Evolutionary conservation across 225 moss, liverwort and hornwort genomes (phyloP), one percentile per base, ranked within the genome.

Genomic region (Anthoceros angustus): DNA sequence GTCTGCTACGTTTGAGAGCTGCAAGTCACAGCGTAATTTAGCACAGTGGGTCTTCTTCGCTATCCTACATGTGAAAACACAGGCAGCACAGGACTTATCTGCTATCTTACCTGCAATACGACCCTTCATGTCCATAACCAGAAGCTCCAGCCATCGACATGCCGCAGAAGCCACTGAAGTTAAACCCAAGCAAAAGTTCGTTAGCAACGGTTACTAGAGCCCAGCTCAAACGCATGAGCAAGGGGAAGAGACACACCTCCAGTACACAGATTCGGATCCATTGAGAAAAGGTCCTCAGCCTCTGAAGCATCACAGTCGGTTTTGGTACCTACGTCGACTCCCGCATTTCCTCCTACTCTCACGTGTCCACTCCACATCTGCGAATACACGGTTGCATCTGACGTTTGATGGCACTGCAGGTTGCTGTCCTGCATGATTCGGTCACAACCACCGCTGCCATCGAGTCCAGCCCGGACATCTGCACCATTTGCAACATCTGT

Each of bases 121-220:
- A 69, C 77, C 80, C 49, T 77, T 68, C 46, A 75, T 70, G 64
- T 81, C 80, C 14, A 77, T 74, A 12, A 43, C 73, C 39, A 81
- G 74, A n/a, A 81, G 77, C 39, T 74, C 72, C 72, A 81, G 62
- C 77, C 77, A 81, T 18, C 67, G 77, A 24, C 70, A 77, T 5
- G 80, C 80, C 12, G 74, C 25, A 8, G 70, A 72, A 42, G 72
- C 74, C 66, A 41, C 79, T 76, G 71, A 43, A 63, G 9, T 67
- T 42, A 5, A 6, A 41, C 9, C 39, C 60, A 25, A 70, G 3
- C 15, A 65, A 41, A 24, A 10, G 4, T n/a, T n/a, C n/a, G n/a
- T 23, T 18, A 55, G n/a, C 23, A 18, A 18, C 4, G 23, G 55
- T n/a, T 5, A 15, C 40, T 40, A 66, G 65, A 61, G 20, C 12